Conservation (phyloP, 257 asterid genomes). For the Linderniella brevidens region DNA sequence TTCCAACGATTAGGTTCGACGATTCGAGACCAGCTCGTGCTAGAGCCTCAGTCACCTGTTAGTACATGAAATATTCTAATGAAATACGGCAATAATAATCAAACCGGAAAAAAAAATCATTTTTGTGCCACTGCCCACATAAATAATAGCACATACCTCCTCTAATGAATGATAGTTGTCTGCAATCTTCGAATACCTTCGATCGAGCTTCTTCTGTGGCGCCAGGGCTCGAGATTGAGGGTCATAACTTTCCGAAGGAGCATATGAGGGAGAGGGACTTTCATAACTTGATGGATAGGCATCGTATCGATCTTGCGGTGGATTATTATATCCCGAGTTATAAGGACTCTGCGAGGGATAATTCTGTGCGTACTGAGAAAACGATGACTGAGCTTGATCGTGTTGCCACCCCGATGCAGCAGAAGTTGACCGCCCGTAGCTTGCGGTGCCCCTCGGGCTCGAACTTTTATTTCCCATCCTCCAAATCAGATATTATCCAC, state of each 20-base stretch:
- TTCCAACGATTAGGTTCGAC: constrained; percentile 81
- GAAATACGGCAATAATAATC: no score
- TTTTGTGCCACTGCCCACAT: no score
- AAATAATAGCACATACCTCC: constrained; percentile 40
- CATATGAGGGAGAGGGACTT: constrained; percentile 14
- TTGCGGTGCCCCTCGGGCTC: constrained; percentile 18
- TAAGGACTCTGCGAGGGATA: constrained; percentile 31
- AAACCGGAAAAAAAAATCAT: no score
- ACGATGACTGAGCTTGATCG: constrained; percentile 21
- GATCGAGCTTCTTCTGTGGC: constrained; percentile 46
- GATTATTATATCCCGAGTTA: constrained; percentile 1
- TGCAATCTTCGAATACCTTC: constrained; percentile 79
- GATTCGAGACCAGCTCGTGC: constrained; percentile 90
- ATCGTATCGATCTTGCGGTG: constrained; percentile 4
- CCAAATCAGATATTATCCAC: no score
- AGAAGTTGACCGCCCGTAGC: constrained; percentile 28
- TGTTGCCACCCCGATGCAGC: constrained; percentile 51
- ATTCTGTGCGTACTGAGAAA: constrained; percentile 42
- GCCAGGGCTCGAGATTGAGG: constrained; percentile 18
- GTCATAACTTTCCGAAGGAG: constrained; percentile 21
- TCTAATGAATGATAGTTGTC: constrained; percentile 69
- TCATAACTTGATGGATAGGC: constrained; percentile 14
- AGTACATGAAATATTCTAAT: no score
- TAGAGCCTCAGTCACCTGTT: constrained; percentile 80
- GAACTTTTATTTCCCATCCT: constrained; percentile 75